These are phyloP conservation scores for Geranomyces variabilis DNA, from an alignment of 192 early-diverging fungal species.

Conservation along the genomic window DNA sequence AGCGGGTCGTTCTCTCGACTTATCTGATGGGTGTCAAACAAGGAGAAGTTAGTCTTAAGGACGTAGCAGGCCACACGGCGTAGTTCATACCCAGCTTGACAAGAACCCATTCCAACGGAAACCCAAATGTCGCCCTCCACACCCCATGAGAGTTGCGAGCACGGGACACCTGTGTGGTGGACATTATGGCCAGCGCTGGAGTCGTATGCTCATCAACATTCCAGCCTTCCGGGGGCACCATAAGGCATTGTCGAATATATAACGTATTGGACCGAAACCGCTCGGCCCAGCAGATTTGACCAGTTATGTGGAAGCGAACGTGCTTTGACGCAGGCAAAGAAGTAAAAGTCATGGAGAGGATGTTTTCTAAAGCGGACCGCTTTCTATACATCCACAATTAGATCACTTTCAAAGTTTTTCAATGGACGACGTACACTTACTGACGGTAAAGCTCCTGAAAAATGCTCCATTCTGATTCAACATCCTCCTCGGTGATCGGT, in stretches of 20 bases:
- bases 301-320: slow-evolving; percentile 21
- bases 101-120: slow-evolving; percentile 9
- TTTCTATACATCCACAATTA: background rate
- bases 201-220: background rate
- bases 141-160: background rate
- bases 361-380: background rate
- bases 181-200: background rate
- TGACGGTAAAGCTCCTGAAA: slow-evolving; percentile 35
- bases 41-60: too few species aligned
- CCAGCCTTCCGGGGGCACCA: background rate
- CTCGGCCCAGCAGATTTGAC: slow-evolving; percentile 22
- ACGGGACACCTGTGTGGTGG: slow-evolving; percentile 12
- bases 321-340: slow-evolving; percentile 11
- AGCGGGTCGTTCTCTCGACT: slow-evolving; percentile 28
- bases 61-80: too few species aligned
- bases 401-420: too few species aligned
- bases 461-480: slow-evolving; percentile 38
- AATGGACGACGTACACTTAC: slow-evolving; percentile 34
- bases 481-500: slow-evolving; percentile 27
- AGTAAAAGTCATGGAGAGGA: slow-evolving; percentile 28
- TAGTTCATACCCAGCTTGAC: background rate
- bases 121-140: background rate
- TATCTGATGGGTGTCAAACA: slow-evolving; percentile 21
- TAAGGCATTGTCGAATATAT: slow-evolving; percentile 32
- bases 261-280: slow-evolving; percentile 20